Evolutionary conservation across 768 basidiomycete genomes (phyloP), one percentile per base, ranked within the genome.

Genomic region (Amanita pseudoporphyria): DNA sequence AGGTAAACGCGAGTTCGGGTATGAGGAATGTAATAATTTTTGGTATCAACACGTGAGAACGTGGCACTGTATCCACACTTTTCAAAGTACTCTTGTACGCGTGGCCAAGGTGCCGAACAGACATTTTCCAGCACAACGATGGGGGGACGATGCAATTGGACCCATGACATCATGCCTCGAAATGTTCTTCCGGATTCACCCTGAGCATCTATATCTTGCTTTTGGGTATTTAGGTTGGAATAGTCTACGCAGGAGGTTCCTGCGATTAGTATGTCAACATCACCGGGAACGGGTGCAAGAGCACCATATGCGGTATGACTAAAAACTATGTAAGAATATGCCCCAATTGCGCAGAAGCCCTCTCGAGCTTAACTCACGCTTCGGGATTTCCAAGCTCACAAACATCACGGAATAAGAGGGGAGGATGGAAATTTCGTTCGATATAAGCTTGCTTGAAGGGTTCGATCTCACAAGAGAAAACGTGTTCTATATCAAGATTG

Each of bases 381-480:
- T 87, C 76, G 38, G 69, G 64, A 18, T 81, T 76, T 5, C 86
- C 87, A 14, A 97, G 75, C 60, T 96, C 93, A 50, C 87, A 91
- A 14, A 97, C 93, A 61, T 97, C 94, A 42, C 94, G 81, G 64
- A 96, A 97, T 30, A 97, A 72, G 22, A 95, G 65, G 10, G 93
- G 92, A 19, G 94, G 94, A 35, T 84, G 79, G 62, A 97, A 97
- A 64, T 97, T 97, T 28, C 94, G 77, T 61, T 97, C 94, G 54
- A 97, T 97, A 60, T 97, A 96, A 0, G 93, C 94, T 62, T 94
- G 93, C 67, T 96, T 94, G 74, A 92, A 95, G 3, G 93, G 92
- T 61, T 93, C 93, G 49, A 96, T 95, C 67, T 96, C 92, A 65
- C 92, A 96, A 1, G 92, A 95, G 67, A 96, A 95, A 38, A 94